Evolutionary conservation across 306 rosid species (phyloP), one percentile per base, ranked within the genome.

Genomic region (Lathyrus aphaca): DNA sequence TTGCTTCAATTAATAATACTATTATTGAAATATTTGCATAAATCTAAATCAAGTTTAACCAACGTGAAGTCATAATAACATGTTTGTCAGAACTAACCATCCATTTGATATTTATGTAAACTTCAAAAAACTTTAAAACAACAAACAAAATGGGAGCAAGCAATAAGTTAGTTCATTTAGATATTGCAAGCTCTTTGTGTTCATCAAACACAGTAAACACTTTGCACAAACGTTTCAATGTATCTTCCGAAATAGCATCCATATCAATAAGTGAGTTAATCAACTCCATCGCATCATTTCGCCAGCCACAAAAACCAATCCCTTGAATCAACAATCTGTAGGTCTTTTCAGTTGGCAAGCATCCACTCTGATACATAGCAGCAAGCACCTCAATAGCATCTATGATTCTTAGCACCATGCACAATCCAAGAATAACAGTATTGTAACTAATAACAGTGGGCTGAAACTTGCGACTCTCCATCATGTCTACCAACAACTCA

Each of bases 231-330:
- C 96, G 93, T 74, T 79, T 88, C 21, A 85, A 75, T 6, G 86
- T 79, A 62, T 80, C 58, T 42, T 85, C 80, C 55, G 85, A 80
- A 70, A 92, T 85, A 25, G 83, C 98, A 10, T 72, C 60, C 54
- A 85, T 40, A 51, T 77, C 5, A 72, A 57, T 57, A 50, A 90
- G 91, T 21, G 88, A 80, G 59, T 83, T 77, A 21, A 93, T 96
- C 46, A 88, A 74, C 74, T 86, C 91, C 88, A 86, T 80, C 0
- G 96, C 91, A 6, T 90, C 88, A 51, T 55, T 71, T 83, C 84
- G 76, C 89, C 92, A 88, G 40, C 98, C 98, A 10, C 93, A 93
- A 56, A 79, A 92, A 40, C 88, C 88, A 53, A 92, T 74, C 72
- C 98, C 98, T 80, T 93, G 87, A 2, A 90, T 50, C 81, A 93